Evolutionary conservation across 257 asterid species (phyloP).

Genomic region (Linderniella brevidens): DNA sequence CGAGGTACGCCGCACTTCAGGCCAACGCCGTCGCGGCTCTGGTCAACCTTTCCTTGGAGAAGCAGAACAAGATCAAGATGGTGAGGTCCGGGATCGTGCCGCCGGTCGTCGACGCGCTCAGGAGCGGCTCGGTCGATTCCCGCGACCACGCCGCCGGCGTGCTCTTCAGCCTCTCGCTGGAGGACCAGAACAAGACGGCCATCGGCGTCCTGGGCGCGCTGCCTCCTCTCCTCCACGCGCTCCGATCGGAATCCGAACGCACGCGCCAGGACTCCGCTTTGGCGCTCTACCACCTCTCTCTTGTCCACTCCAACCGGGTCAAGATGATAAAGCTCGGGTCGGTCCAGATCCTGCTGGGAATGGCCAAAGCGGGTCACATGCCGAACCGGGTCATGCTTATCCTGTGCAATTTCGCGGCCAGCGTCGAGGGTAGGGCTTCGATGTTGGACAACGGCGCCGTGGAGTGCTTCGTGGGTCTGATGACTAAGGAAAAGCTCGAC

Average conservation of each 20-base stretch:
- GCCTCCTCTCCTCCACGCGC: slow-evolving; percentile 64
- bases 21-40: slow-evolving; percentile 65
- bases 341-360: slow-evolving; percentile 37
- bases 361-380: slow-evolving; percentile 61
- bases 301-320: slow-evolving; percentile 67
- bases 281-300: slow-evolving; percentile 70
- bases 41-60: slow-evolving; percentile 76
- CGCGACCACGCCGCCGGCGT: slow-evolving; percentile 96
- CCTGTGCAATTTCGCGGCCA: slow-evolving; percentile 50
- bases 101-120: slow-evolving; percentile 50
- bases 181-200: slow-evolving; percentile 76
- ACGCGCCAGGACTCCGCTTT: slow-evolving; percentile 74
- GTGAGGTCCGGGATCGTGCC: slow-evolving; percentile 86
- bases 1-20: slow-evolving; percentile 46
- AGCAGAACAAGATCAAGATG: slow-evolving; percentile 70
- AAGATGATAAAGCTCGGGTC: slow-evolving; percentile 73
- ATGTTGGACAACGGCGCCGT: slow-evolving; percentile 53
- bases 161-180: slow-evolving; percentile 74
- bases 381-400: slow-evolving; percentile 42
- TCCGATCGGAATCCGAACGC: slow-evolving; percentile 66
- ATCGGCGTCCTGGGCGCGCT: slow-evolving; percentile 87
- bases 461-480: slow-evolving; percentile 42
- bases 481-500: slow-evolving; percentile 31
- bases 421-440: slow-evolving; percentile 69
- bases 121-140: slow-evolving; percentile 48